A percentile compares a stretch with the other conserved stretches of the same genome.
phyloP scores from a whole-genome alignment of 2,329 filamentous ascomycete species.

The Fusarium sp. region DNA sequence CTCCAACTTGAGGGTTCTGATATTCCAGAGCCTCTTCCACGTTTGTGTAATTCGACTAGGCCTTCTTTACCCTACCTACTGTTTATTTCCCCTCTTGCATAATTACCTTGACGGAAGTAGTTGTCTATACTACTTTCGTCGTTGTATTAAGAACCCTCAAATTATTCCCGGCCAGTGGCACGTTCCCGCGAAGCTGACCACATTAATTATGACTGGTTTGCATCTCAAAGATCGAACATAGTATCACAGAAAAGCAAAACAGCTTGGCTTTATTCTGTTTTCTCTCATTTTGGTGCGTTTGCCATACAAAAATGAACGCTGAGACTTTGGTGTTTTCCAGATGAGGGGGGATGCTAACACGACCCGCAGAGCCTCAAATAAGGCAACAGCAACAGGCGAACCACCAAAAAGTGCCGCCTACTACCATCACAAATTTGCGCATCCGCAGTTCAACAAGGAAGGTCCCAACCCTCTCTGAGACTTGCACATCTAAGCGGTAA shows the following conservation, averaged over 20 bases:
- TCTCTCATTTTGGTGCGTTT: not conserved
- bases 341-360: not conserved
- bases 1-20: not conserved
- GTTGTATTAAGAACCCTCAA: not conserved
- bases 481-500: not conserved
- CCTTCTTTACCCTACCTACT: not conserved
- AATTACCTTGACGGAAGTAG: not conserved
- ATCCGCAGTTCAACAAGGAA: not conserved
- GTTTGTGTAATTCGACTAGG: not conserved
- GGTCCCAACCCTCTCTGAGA: not conserved
- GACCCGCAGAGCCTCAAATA: conserved; percentile 8
- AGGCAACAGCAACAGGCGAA: conserved; percentile 3
- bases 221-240: not conserved
- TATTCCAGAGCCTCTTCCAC: not conserved
- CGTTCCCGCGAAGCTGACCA: not conserved
- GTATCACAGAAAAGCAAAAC: not conserved
- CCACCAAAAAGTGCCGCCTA: conserved; percentile 11
- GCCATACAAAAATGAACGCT: not conserved
- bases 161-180: not conserved
- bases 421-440: not conserved
- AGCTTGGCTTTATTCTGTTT: not conserved
- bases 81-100: not conserved
- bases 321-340: not conserved
- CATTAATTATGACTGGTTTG: not conserved
- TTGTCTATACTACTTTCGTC: not conserved